Percentiles rank a stretch among this genome's conserved stretches.
These are phyloP conservation scores for Dioszegia crocea DNA, from an alignment of 768 basidiomycete genomes.

Conservation along the genomic window DNA sequence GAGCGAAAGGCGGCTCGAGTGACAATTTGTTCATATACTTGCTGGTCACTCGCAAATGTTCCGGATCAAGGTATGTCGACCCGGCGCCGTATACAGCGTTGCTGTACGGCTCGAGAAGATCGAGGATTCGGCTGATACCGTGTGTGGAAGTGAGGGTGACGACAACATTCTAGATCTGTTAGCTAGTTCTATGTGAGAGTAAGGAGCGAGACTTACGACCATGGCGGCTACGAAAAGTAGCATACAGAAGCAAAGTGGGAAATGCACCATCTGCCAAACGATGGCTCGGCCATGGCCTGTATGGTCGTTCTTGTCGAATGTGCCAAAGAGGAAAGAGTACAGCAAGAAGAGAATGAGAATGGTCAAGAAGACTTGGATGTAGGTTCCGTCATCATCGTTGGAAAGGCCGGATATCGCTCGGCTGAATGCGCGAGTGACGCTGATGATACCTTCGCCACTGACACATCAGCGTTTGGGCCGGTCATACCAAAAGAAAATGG, in stretches of 20 bases:
- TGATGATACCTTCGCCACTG: slow-evolving; percentile 43
- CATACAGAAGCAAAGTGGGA: slow-evolving; percentile 33
- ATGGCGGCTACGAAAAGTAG: slow-evolving; percentile 33
- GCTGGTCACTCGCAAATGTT: background rate
- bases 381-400: slow-evolving; percentile 16
- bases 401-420: slow-evolving; percentile 29
- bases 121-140: slow-evolving; percentile 12
- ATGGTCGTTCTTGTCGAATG: slow-evolving; percentile 14
- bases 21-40: slow-evolving; percentile 2
- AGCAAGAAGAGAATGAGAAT: slow-evolving; percentile 31
- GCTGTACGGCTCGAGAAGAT: background rate
- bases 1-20: slow-evolving; percentile 6
- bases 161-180: slow-evolving; percentile 25
- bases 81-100: background rate
- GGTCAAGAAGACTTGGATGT: slow-evolving; percentile 30
- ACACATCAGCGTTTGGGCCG: background rate
- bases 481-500: background rate
- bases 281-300: slow-evolving; percentile 9
- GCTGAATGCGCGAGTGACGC: slow-evolving; percentile 29
- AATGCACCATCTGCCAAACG: slow-evolving; percentile 34
- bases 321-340: slow-evolving; percentile 30
- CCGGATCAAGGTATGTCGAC: background rate
- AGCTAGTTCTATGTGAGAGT: background rate
- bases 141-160: slow-evolving; percentile 24
- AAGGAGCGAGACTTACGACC: slow-evolving; percentile 32